Percentiles rank a stretch among this genome's conserved stretches.
Evolutionary conservation across 2,329 filamentous ascomycete genomes (phyloP).

Genomic region (Aspergillus novofumigatus): DNA sequence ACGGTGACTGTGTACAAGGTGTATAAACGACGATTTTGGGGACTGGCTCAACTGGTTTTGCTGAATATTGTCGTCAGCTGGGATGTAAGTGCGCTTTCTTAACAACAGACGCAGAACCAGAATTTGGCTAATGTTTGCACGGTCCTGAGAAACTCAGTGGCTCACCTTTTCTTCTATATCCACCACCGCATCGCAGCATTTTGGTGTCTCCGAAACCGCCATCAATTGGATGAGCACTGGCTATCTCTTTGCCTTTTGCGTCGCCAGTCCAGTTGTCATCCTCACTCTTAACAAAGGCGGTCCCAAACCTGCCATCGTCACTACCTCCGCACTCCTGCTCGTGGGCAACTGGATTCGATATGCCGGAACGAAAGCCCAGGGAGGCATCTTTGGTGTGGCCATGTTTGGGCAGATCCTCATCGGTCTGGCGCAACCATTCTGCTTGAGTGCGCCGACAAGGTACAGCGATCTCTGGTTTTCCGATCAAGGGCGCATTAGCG

Average conservation of each 20-base stretch:
- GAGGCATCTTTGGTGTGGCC: slow-evolving; percentile 67
- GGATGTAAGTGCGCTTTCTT: slow-evolving; percentile 64
- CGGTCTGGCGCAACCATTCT: slow-evolving; percentile 87
- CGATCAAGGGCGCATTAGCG: slow-evolving; percentile 73
- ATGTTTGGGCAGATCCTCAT: slow-evolving; percentile 91
- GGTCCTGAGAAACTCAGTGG: slow-evolving; percentile 56
- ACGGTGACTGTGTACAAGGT: slow-evolving; percentile 45
- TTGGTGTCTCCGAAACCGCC: slow-evolving; percentile 65
- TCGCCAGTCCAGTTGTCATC: slow-evolving; percentile 69
- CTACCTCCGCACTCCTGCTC: slow-evolving; percentile 68
- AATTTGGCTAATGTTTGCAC: background rate
- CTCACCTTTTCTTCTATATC: slow-evolving; percentile 86
- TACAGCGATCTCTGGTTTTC: slow-evolving; percentile 97
- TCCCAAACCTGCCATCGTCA: slow-evolving; percentile 72
- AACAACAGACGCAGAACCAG: background rate
- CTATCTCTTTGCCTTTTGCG: slow-evolving; percentile 80
- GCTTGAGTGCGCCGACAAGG: slow-evolving; percentile 79
- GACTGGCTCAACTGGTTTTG: slow-evolving; percentile 74
- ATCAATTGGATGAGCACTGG: slow-evolving; percentile 93
- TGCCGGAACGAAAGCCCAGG: slow-evolving; percentile 57
- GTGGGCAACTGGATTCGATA: slow-evolving; percentile 90
- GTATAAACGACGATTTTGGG: slow-evolving; percentile 88
- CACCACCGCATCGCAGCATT: slow-evolving; percentile 68
- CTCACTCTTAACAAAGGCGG: slow-evolving; percentile 72
- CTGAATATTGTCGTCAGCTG: slow-evolving; percentile 92